Evolutionary conservation across 192 early-diverging fungal genomes (phyloP).

Genomic region (Haplosporangium gracile): DNA sequence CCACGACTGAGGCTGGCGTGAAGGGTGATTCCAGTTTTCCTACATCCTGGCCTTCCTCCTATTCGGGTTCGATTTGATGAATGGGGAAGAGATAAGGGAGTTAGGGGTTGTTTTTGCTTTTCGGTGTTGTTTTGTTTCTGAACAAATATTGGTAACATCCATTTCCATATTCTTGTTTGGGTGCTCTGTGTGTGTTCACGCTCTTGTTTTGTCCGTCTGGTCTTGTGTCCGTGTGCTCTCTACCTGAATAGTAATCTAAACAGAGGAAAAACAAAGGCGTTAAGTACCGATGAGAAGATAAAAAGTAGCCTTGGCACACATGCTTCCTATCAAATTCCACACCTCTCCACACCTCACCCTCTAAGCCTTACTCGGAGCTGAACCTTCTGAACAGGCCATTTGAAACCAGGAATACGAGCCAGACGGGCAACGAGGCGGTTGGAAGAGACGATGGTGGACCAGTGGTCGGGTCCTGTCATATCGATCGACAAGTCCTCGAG

Average conservation of each 20-base stretch:
- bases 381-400: constrained; percentile 49
- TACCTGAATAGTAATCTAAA: constrained; percentile 40
- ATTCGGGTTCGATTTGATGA: not conserved
- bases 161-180: not conserved
- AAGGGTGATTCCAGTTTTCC: constrained; percentile 38
- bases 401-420: constrained; percentile 42
- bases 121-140: not conserved
- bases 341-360: not conserved
- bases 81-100: not conserved
- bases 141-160: not conserved
- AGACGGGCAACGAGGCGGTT: constrained; percentile 27
- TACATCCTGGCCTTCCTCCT: constrained; percentile 31
- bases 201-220: no score
- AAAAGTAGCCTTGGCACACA: not conserved
- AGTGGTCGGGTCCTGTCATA: constrained; percentile 37
- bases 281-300: no score
- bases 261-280: not conserved
- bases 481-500: constrained; percentile 46
- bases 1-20: constrained; percentile 31
- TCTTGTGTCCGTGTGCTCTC: not conserved
- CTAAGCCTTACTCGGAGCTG: constrained; percentile 20
- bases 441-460: constrained; percentile 34
- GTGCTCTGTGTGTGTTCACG: no score
- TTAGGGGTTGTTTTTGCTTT: not conserved
- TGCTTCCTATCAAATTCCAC: not conserved